A percentile compares a stretch with the other conserved stretches of the same genome.
Evolutionary conservation across 345 rosid species (phyloP).

Genomic region (Moricandia moricandioides): DNA sequence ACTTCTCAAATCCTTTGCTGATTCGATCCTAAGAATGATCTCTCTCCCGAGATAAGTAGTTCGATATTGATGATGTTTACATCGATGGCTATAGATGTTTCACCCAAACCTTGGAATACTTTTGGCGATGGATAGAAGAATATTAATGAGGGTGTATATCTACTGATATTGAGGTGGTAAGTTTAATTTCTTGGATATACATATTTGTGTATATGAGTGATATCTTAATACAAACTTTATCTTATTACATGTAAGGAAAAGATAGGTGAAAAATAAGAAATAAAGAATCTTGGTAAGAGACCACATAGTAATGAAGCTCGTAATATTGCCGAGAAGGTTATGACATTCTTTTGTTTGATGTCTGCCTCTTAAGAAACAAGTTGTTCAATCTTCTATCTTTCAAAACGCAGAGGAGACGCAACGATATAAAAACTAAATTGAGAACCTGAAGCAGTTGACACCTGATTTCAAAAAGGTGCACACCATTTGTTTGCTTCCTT

Average conservation of each 20-base stretch:
- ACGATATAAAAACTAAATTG: neutral
- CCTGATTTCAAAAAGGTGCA: conserved; percentile 1
- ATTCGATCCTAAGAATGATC: neutral
- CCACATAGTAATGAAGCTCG: neutral
- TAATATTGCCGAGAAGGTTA: neutral
- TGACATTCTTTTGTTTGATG: neutral
- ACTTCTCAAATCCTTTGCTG: neutral
- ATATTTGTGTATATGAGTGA: neutral
- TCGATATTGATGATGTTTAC: neutral
- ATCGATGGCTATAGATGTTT: neutral
- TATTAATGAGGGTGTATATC: neutral
- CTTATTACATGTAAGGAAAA: neutral
- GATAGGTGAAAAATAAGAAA: neutral
- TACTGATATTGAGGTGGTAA: neutral
- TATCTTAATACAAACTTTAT: neutral
- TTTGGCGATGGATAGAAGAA: neutral
- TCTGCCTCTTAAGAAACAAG: neutral
- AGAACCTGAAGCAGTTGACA: neutral
- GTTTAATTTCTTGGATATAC: neutral
- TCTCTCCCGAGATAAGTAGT: neutral
- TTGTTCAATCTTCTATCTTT: neutral
- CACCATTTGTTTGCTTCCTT: neutral
- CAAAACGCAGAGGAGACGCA: conserved; percentile 13
- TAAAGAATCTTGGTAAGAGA: conserved; percentile 15
- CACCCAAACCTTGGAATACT: neutral